A percentile compares a stretch with the other conserved stretches of the same genome.
Conservation (phyloP, 1,284 basidiomycete species). For the Inonotus hispidus region DNA sequence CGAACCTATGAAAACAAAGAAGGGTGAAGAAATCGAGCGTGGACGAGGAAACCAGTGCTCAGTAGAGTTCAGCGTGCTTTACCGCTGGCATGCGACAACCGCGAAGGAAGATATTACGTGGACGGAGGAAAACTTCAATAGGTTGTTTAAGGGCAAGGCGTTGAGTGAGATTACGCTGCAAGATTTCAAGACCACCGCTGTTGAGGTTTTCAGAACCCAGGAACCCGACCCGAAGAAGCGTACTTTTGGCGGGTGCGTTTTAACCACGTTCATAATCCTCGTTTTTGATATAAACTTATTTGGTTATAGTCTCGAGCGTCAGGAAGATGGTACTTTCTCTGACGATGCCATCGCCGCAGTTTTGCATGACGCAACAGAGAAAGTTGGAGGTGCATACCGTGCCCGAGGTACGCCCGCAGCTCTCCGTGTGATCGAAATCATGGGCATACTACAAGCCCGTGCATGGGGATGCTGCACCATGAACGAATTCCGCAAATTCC, state of each 20-base stretch:
- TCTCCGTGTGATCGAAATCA: conserved; percentile 40
- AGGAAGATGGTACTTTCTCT: conserved; percentile 32
- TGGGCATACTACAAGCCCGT: conserved; percentile 40
- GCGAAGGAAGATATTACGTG: conserved; percentile 43
- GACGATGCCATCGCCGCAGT: conserved; percentile 40
- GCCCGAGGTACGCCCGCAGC: conserved; percentile 37
- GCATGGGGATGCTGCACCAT: conserved; percentile 38
- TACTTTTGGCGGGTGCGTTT: conserved; percentile 32
- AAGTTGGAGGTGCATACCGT: conserved; percentile 39
- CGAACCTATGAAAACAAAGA: conserved; percentile 22
- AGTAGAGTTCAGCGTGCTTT: conserved; percentile 51
- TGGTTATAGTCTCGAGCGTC: conserved; percentile 25
- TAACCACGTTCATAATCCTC: neutral
- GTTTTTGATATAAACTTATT: neutral
- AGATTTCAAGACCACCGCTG: conserved; percentile 27
- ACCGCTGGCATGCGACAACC: conserved; percentile 34
- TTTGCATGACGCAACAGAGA: conserved; percentile 38
- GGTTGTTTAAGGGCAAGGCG: conserved; percentile 28
- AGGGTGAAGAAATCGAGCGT: conserved; percentile 24
- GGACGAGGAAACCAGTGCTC: conserved; percentile 45
- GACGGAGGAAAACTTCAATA: conserved; percentile 35
- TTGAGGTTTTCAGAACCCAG: conserved; percentile 21
- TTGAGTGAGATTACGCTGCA: conserved; percentile 28
- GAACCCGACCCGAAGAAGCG: conserved; percentile 30
- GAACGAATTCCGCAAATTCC: conserved; percentile 54